Percentiles rank a stretch among this genome's conserved stretches.
Conservation (phyloP, 2,329 filamentous ascomycete species). For the Didymosphaeria variabile region DNA sequence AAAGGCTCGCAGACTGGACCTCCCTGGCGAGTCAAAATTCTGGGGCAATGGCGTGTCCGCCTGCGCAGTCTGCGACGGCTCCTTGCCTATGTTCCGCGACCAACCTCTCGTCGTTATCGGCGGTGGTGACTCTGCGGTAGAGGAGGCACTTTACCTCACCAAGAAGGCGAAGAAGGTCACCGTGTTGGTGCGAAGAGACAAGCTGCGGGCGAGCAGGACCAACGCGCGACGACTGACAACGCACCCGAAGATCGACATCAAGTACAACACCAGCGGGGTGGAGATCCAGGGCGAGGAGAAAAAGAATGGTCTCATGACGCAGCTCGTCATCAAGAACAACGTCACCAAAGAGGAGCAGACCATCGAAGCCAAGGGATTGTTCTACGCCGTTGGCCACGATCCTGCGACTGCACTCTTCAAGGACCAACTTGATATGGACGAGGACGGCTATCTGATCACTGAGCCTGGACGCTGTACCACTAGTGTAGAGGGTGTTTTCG, state of each 20-base stretch:
- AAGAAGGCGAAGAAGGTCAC: constrained; percentile 97
- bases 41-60: constrained; percentile 98
- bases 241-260: constrained; percentile 90
- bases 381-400: constrained; percentile 97
- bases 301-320: constrained; percentile 80
- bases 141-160: constrained; percentile 96
- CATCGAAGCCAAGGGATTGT: constrained; percentile 89
- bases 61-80: constrained; percentile 96
- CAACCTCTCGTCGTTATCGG: constrained; percentile 96
- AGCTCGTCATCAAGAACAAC: constrained; percentile 83
- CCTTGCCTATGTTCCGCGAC: constrained; percentile 95
- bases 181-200: constrained; percentile 87
- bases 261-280: constrained; percentile 81
- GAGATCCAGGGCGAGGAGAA: constrained; percentile 87
- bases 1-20: constrained; percentile 82
- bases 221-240: constrained; percentile 86
- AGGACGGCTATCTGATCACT: constrained; percentile 90
- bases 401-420: constrained; percentile 91
- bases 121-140: constrained; percentile 94
- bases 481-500: constrained; percentile 90
- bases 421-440: constrained; percentile 86
- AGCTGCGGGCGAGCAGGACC: constrained; percentile 85
- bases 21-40: constrained; percentile 91
- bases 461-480: constrained; percentile 88
- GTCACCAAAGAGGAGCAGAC: constrained; percentile 79